Percentiles rank a stretch among this genome's conserved stretches.
These are phyloP conservation scores for Aspergillus japonicus DNA, from an alignment of 2,329 filamentous ascomycete genomes.

Conservation along the genomic window DNA sequence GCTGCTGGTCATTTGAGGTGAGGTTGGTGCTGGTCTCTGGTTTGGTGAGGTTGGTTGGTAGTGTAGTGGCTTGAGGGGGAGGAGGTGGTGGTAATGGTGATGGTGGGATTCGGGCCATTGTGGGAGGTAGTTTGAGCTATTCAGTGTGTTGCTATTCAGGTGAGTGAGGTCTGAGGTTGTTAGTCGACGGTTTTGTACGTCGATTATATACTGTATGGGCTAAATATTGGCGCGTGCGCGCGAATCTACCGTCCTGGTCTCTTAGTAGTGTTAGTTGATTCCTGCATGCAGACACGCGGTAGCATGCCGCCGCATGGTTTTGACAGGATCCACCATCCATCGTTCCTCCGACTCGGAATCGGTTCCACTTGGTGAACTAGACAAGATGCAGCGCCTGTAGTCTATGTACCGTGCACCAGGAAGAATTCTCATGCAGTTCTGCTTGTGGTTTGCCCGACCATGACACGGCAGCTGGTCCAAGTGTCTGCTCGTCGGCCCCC, in stretches of 20 bases:
- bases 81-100: neutral
- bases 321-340: neutral
- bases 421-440: neutral
- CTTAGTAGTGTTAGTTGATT: neutral
- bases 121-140: neutral
- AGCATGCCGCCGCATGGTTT: neutral
- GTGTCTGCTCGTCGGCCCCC: neutral
- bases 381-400: neutral
- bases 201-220: neutral
- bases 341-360: neutral
- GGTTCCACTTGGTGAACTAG: neutral
- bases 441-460: conserved; percentile 1
- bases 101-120: neutral
- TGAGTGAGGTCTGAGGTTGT: neutral
- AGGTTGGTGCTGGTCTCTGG: neutral
- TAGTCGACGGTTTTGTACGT: neutral
- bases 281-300: neutral
- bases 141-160: neutral
- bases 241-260: neutral
- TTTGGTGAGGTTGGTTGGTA: neutral
- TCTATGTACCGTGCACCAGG: neutral
- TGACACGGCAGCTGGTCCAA: conserved; percentile 6
- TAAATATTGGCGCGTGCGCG: neutral
- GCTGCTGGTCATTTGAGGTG: neutral
- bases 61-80: neutral